These are phyloP conservation scores for Inonotus obliquus DNA, from an alignment of 1,284 basidiomycete genomes.

Conservation along the genomic window DNA sequence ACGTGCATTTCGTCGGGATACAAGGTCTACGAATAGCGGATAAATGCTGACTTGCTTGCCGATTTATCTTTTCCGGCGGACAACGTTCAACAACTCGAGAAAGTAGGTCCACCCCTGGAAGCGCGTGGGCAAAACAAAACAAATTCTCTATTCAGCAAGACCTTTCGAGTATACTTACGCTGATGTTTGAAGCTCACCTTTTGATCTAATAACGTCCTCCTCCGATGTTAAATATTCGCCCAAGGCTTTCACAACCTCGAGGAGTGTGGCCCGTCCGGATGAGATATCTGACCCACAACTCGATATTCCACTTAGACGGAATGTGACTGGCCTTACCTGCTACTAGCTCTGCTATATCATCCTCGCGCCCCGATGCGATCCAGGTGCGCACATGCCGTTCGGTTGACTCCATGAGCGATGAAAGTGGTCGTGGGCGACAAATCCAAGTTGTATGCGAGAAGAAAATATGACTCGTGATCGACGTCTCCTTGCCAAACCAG, in stretches of 20 bases:
- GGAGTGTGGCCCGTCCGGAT: constrained; percentile 53
- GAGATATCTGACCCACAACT: constrained; percentile 52
- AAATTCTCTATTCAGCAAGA: background rate
- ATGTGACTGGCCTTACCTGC: constrained; percentile 39
- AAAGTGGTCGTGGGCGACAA: background rate
- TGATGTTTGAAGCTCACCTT: constrained; percentile 74
- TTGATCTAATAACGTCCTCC: constrained; percentile 72
- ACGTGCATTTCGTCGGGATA: background rate
- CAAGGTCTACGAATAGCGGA: background rate
- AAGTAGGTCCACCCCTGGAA: constrained; percentile 73
- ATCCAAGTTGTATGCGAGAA: background rate
- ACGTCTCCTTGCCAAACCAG: background rate
- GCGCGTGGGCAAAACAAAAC: constrained; percentile 23
- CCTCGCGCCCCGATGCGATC: constrained; percentile 60
- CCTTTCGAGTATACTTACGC: background rate
- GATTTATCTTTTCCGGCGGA: constrained; percentile 64
- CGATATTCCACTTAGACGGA: background rate
- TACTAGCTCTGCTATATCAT: constrained; percentile 57
- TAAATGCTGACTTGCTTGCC: constrained; percentile 67
- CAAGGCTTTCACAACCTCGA: constrained; percentile 83
- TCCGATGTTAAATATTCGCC: constrained; percentile 87
- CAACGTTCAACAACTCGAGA: constrained; percentile 60
- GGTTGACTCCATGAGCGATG: constrained; percentile 32
- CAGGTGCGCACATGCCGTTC: constrained; percentile 67
- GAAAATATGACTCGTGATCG: background rate